Conservation (phyloP, 2,329 filamentous ascomycete genomes). For the Hymenoscyphus fructigenus region DNA sequence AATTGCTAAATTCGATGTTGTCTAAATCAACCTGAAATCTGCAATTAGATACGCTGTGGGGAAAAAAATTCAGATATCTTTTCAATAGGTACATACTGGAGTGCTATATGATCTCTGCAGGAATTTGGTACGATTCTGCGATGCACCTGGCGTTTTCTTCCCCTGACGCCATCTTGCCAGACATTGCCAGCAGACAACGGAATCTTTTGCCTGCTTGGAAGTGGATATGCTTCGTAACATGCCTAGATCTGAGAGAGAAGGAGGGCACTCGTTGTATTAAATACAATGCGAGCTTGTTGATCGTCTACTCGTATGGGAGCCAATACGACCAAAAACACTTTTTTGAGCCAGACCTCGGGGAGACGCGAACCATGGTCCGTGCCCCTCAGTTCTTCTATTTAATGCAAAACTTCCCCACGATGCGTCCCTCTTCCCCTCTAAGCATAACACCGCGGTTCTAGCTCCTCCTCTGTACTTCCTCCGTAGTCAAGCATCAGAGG, state of each 20-base stretch:
- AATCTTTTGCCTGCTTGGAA: constrained; percentile 14
- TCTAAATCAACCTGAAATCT: not conserved
- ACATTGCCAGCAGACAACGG: constrained; percentile 33
- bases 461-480: not conserved
- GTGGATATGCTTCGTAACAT: constrained; percentile 28
- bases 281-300: not conserved
- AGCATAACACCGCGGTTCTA: not conserved
- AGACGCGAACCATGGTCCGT: not conserved
- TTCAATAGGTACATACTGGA: not conserved
- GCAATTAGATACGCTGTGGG: not conserved
- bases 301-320: not conserved
- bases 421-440: not conserved
- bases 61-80: too few relatives aligned
- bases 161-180: constrained; percentile 19
- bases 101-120: not conserved
- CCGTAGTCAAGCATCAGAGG: not conserved
- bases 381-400: not conserved
- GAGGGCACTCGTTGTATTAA: not conserved
- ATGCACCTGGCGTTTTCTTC: not conserved
- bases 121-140: not conserved
- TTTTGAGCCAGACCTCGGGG: not conserved
- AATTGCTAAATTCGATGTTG: not conserved
- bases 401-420: not conserved
- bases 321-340: not conserved
- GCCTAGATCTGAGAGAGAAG: not conserved